Evolutionary conservation across 163 green algal species (phyloP).

Genomic region (Scenedesmus sp.): DNA sequence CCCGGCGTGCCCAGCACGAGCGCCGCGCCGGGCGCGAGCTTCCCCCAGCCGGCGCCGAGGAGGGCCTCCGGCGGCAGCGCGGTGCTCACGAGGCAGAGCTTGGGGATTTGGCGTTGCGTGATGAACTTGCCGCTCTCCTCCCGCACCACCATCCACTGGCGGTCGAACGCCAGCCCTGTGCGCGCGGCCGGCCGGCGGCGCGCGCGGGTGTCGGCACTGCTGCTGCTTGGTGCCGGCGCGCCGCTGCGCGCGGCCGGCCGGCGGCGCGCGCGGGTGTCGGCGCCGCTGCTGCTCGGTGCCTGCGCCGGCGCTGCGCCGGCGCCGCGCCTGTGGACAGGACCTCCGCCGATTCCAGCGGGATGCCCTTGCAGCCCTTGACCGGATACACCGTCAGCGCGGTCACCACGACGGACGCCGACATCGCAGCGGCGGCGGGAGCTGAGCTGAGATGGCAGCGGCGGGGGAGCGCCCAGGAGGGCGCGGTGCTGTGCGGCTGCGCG

Average conservation of each 20-base stretch:
- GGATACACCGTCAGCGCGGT: constrained; percentile 21
- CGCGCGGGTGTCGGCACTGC: no score
- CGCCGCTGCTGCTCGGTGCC: no score
- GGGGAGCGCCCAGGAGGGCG: no score
- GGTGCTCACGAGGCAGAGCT: constrained; percentile 42
- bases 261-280: no score
- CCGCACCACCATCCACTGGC: constrained; percentile 49
- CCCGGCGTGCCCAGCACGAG: constrained; percentile 24
- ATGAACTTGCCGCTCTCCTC: constrained; percentile 45
- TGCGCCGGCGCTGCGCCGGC: no score
- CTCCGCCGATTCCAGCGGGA: neutral
- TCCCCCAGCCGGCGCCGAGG: neutral
- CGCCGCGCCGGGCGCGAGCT: constrained; percentile 16
- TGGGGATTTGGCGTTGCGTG: constrained; percentile 43
- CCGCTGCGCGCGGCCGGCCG: no score
- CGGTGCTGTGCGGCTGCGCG: no score
- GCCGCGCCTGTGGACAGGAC: no score
- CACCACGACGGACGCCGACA: neutral
- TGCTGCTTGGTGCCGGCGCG: no score
- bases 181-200: no score
- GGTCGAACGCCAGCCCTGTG: constrained; percentile 39
- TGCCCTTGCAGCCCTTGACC: neutral
- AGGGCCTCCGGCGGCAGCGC: constrained; percentile 19
- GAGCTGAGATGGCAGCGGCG: no score
- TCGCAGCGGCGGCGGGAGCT: no score